phyloP scores from a whole-genome alignment of 2,329 filamentous ascomycete genomes.

The Ampelomyces quisqualis region DNA sequence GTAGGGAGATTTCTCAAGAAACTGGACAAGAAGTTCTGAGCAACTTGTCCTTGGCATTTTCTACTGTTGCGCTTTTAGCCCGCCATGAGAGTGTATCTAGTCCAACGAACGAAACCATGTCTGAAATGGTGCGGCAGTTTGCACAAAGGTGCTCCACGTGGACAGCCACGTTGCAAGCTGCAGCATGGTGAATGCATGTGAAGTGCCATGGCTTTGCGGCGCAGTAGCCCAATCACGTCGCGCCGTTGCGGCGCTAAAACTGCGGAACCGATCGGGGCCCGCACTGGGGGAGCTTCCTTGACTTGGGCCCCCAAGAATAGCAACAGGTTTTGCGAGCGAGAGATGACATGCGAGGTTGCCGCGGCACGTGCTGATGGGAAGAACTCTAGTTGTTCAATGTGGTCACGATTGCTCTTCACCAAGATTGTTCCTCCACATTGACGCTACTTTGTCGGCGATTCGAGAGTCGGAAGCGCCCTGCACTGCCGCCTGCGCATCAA shows the following conservation, averaged over 20 bases:
- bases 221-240: slow-evolving; percentile 15
- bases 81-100: too few species aligned
- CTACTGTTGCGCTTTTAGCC: too few species aligned
- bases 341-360: slow-evolving; percentile 15
- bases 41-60: too few species aligned
- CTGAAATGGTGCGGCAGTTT: too few species aligned
- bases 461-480: too few species aligned
- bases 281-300: slow-evolving; percentile 9
- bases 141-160: too few species aligned
- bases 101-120: too few species aligned
- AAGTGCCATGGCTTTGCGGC: slow-evolving; percentile 15
- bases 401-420: too few species aligned
- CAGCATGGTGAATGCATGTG: slow-evolving; percentile 5
- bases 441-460: too few species aligned
- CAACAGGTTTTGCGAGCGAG: slow-evolving; percentile 19
- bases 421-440: slow-evolving; percentile 13
- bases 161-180: slow-evolving; percentile 18
- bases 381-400: neutral
- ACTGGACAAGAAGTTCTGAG: slow-evolving; percentile 70
- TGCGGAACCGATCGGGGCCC: slow-evolving; percentile 10
- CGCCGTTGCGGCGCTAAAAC: slow-evolving; percentile 21
- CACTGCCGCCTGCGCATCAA: slow-evolving; percentile 18
- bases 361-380: slow-evolving; percentile 18
- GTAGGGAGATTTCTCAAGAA: slow-evolving; percentile 73
- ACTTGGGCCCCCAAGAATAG: slow-evolving; percentile 21